phyloP scores from a whole-genome alignment of 495 filamentous ascomycete genomes.

The Aspergillus panamensis region DNA sequence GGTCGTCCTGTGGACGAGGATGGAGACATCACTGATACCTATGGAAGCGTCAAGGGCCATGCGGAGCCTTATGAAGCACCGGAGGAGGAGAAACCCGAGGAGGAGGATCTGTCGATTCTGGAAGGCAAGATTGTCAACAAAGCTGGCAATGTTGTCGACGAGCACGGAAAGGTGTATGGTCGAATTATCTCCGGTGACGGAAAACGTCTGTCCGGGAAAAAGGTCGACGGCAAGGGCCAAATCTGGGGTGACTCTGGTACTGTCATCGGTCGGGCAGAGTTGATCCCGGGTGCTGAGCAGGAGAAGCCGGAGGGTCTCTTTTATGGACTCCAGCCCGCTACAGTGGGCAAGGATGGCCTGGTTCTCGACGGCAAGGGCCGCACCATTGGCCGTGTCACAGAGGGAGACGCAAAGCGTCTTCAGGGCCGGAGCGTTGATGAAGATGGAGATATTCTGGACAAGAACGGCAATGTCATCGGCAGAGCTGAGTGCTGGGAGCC shows the following conservation, averaged over 20 bases:
- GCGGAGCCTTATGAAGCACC: conserved; percentile 53
- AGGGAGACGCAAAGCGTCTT: conserved; percentile 69
- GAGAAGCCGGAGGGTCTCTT: conserved; percentile 74
- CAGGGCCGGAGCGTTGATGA: conserved; percentile 75
- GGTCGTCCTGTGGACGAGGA: conserved; percentile 62
- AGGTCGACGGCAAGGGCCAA: conserved; percentile 77
- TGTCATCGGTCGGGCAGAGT: conserved; percentile 71
- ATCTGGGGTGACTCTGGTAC: conserved; percentile 79
- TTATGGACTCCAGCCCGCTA: conserved; percentile 67
- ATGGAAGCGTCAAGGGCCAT: conserved; percentile 58
- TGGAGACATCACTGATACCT: conserved; percentile 60
- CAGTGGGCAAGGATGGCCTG: conserved; percentile 73
- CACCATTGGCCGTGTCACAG: conserved; percentile 69
- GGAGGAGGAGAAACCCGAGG: conserved; percentile 42
- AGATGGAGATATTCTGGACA: conserved; percentile 78
- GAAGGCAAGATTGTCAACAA: conserved; percentile 87
- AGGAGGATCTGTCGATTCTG: conserved; percentile 62
- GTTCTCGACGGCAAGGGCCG: conserved; percentile 58
- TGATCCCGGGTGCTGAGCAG: conserved; percentile 70
- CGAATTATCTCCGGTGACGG: conserved; percentile 69
- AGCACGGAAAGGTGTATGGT: conserved; percentile 67
- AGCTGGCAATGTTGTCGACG: conserved; percentile 76
- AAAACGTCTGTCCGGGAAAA: conserved; percentile 67
- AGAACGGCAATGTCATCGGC: conserved; percentile 77
- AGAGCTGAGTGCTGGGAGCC: conserved; percentile 80